Evolutionary conservation across 257 asterid species (phyloP).

Genomic region (Nicotiana obtusifolia): DNA sequence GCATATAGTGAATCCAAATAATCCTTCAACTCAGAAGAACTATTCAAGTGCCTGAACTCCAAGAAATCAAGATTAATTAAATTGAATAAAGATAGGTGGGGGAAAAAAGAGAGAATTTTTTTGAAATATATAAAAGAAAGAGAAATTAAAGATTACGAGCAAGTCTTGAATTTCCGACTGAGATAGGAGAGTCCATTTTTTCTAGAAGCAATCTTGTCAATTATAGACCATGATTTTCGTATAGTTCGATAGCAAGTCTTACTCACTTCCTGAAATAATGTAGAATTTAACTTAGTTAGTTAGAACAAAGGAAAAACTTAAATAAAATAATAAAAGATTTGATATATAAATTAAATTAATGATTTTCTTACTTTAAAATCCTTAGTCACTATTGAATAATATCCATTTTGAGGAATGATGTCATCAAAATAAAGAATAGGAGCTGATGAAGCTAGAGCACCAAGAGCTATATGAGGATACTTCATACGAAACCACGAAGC

Average conservation of each 20-base stretch:
- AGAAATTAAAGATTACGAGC: slow-evolving; percentile 22
- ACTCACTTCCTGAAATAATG: slow-evolving; percentile 45
- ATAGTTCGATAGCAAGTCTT: slow-evolving; percentile 42
- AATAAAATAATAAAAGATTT: neutral
- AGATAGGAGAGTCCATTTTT: slow-evolving; percentile 49
- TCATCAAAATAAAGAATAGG: slow-evolving; percentile 73
- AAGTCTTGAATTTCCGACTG: slow-evolving; percentile 43
- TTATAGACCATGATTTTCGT: slow-evolving; percentile 56
- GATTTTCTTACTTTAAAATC: slow-evolving; percentile 47
- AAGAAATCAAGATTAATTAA: neutral
- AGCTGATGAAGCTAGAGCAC: slow-evolving; percentile 81
- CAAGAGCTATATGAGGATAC: slow-evolving; percentile 72
- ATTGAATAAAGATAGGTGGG: neutral
- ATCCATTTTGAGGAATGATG: slow-evolving; percentile 60
- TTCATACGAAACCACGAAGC: slow-evolving; percentile 86
- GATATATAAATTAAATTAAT: neutral
- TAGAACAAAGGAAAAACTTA: neutral
- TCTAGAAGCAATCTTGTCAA: slow-evolving; percentile 50
- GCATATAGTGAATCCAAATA: slow-evolving; percentile 36
- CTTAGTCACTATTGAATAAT: slow-evolving; percentile 35
- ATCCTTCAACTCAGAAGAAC: slow-evolving; percentile 31
- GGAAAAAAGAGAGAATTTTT: neutral
- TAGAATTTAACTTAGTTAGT: neutral
- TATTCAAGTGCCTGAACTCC: slow-evolving; percentile 31
- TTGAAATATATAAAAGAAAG: too few relatives aligned